A percentile compares a stretch with the other conserved stretches of the same genome.
phyloP scores from a whole-genome alignment of 768 basidiomycete genomes.

The Mrakia blollopis region DNA sequence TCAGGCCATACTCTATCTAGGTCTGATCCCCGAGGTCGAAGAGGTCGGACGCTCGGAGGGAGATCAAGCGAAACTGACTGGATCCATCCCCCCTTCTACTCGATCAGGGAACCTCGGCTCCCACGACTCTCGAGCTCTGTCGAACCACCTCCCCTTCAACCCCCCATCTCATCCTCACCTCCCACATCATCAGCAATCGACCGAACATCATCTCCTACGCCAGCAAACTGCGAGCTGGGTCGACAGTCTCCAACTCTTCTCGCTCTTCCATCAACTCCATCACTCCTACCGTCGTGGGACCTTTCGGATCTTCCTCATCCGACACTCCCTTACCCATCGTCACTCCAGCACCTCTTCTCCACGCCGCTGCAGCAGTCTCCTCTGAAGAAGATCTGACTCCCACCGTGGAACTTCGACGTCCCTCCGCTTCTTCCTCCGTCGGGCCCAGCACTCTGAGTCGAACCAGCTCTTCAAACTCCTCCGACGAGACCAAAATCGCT shows the following conservation, averaged over 20 bases:
- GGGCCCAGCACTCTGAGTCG: too few relatives aligned
- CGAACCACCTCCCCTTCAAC: background rate
- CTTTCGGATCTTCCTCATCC: background rate
- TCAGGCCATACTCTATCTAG: background rate
- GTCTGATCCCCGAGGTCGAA: background rate
- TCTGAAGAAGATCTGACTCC: background rate
- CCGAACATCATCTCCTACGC: constrained; percentile 18
- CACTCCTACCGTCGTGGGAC: background rate
- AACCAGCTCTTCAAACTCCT: too few relatives aligned
- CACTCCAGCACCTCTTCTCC: background rate
- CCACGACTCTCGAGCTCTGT: constrained; percentile 13
- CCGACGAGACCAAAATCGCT: too few relatives aligned
- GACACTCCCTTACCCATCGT: background rate
- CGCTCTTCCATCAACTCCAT: background rate
- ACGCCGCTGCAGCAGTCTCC: background rate
- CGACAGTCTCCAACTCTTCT: background rate
- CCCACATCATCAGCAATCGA: constrained; percentile 7
- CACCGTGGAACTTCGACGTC: background rate
- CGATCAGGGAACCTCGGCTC: background rate
- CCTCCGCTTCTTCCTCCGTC: background rate
- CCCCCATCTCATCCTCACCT: constrained; percentile 9
- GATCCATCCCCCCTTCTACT: background rate
- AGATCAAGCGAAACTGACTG: background rate
- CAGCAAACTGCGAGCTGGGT: background rate
- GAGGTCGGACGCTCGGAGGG: background rate